Evolutionary conservation across 179 eudicot species (phyloP).

Genomic region (Spergularia azorica): DNA sequence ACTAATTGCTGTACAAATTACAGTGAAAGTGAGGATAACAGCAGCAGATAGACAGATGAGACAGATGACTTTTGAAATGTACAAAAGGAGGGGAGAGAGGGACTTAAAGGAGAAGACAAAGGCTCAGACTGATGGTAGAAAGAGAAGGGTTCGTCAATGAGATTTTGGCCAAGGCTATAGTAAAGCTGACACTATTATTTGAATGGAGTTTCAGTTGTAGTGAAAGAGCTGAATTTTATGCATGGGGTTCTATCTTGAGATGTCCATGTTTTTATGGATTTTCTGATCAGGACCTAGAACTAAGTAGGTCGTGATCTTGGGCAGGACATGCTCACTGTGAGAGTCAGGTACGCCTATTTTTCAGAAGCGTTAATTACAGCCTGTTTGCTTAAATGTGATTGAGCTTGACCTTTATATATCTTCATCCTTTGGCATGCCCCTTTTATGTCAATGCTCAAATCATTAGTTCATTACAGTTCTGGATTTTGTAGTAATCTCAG

Average conservation of each 20-base stretch:
- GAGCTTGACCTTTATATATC: background rate
- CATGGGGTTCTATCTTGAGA: background rate
- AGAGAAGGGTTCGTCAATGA: conserved; percentile 69
- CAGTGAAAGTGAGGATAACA: conserved; percentile 90
- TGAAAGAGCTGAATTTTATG: background rate
- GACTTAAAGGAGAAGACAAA: conserved; percentile 81
- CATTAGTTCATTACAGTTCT: background rate
- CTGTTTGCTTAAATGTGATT: background rate
- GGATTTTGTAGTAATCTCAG: too few species aligned
- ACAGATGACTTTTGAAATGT: conserved; percentile 82
- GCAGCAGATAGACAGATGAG: conserved; percentile 59
- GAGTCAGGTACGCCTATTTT: conserved; percentile 17
- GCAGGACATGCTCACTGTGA: background rate
- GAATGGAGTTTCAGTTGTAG: conserved; percentile 17
- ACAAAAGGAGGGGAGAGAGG: conserved; percentile 90
- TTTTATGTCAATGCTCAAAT: background rate
- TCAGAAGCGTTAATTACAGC: background rate
- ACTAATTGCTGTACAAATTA: conserved; percentile 86
- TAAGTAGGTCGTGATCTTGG: background rate
- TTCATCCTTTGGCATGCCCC: background rate
- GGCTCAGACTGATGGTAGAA: conserved; percentile 66
- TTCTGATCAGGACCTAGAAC: background rate
- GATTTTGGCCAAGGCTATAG: conserved; percentile 54
- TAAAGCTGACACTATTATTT: conserved; percentile 41
- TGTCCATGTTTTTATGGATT: background rate